Percentiles rank a stretch among this genome's conserved stretches.
Conservation (phyloP, 495 filamentous ascomycete species). For the Penicillium cinerascens region DNA sequence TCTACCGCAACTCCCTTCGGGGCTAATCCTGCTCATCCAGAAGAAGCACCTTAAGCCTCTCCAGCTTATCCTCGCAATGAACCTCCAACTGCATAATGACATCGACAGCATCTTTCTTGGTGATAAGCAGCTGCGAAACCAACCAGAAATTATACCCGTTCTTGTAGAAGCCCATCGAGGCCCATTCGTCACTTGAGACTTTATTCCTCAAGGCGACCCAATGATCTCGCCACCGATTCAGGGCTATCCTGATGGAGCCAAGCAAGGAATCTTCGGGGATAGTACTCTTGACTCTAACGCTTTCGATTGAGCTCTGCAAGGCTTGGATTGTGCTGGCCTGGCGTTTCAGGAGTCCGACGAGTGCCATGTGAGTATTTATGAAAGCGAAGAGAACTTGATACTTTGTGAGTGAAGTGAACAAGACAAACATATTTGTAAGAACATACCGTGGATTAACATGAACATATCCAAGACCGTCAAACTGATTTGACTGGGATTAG, state of each 20-base stretch:
- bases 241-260: slow-evolving; percentile 29
- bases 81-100: slow-evolving; percentile 48
- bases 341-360: slow-evolving; percentile 31
- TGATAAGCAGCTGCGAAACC: slow-evolving; percentile 43
- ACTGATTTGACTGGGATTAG: slow-evolving; percentile 9
- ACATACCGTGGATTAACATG: slow-evolving; percentile 40
- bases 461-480: slow-evolving; percentile 43
- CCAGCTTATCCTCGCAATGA: slow-evolving; percentile 46
- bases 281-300: slow-evolving; percentile 2
- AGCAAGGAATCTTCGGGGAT: slow-evolving; percentile 37
- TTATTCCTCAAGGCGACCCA: slow-evolving; percentile 35
- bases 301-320: background rate
- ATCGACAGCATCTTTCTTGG: slow-evolving; percentile 46
- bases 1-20: background rate
- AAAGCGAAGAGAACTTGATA: slow-evolving; percentile 39
- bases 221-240: slow-evolving; percentile 38
- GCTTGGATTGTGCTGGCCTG: slow-evolving; percentile 3
- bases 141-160: slow-evolving; percentile 48
- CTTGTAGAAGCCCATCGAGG: slow-evolving; percentile 44
- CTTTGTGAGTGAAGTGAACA: slow-evolving; percentile 3
- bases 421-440: too few relatives aligned
- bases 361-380: slow-evolving; percentile 45
- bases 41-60: slow-evolving; percentile 43
- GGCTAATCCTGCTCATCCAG: slow-evolving; percentile 36
- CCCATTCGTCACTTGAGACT: slow-evolving; percentile 37